A percentile compares a stretch with the other conserved stretches of the same genome.
phyloP scores from a whole-genome alignment of 2,329 filamentous ascomycete genomes.

The Neophaeococcomyces aloes region DNA sequence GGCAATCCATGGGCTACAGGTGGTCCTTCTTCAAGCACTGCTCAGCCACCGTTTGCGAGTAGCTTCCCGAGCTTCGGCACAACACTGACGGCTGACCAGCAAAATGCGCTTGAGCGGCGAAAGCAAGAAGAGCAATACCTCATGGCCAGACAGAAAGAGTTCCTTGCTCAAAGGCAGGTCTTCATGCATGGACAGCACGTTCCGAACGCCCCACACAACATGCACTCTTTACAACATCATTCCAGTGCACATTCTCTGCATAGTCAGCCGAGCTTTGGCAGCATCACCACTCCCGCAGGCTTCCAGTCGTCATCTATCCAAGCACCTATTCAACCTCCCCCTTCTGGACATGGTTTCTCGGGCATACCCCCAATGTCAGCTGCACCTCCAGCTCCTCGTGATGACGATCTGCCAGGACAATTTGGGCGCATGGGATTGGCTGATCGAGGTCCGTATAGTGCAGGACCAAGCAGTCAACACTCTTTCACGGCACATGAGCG shows the following conservation, averaged over 20 bases:
- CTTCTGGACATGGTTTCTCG: slow-evolving; percentile 9
- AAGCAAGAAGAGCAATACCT: slow-evolving; percentile 98
- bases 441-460: slow-evolving; percentile 35
- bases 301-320: slow-evolving; percentile 52
- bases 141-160: slow-evolving; percentile 92
- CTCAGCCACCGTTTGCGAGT: slow-evolving; percentile 79
- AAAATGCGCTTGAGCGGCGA: slow-evolving; percentile 88
- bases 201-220: slow-evolving; percentile 39
- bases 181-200: slow-evolving; percentile 64
- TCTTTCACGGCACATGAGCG: slow-evolving; percentile 39
- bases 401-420: slow-evolving; percentile 59
- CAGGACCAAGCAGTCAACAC: slow-evolving; percentile 40
- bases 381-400: slow-evolving; percentile 39
- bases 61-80: slow-evolving; percentile 95
- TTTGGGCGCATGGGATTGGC: slow-evolving; percentile 56
- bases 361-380: background rate
- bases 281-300: slow-evolving; percentile 75
- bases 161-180: slow-evolving; percentile 73
- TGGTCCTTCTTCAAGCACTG: slow-evolving; percentile 47
- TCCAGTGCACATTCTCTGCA: slow-evolving; percentile 92
- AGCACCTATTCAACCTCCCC: slow-evolving; percentile 43
- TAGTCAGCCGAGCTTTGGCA: slow-evolving; percentile 92
- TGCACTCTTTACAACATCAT: slow-evolving; percentile 68
- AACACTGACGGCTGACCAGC: slow-evolving; percentile 91
- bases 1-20: slow-evolving; percentile 27